Evolutionary conservation across 2,329 filamentous ascomycete genomes (phyloP), one percentile per base, ranked within the genome.

Genomic region (Escovopsis sp.): DNA sequence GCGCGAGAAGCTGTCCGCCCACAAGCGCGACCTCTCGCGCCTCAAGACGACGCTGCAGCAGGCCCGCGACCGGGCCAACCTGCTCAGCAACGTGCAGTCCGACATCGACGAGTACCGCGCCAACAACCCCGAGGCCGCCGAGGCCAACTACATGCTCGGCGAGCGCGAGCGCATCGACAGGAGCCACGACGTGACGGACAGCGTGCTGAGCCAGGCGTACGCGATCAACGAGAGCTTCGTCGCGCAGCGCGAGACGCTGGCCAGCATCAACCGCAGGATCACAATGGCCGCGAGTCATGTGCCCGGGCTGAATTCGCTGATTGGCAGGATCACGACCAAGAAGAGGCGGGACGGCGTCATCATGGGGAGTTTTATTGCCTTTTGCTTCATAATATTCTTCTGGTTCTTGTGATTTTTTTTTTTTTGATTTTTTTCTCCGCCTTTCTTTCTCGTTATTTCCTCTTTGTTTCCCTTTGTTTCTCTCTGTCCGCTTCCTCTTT

Each of bases 101-200:
- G 91, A 98, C 60, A 96, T 96, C 60, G 75, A 86, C 60, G 79
- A 85, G 42, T 95, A 94, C 66, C 84, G 83, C 42, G 76, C 81
- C 39, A 77, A 76, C 43, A 91, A 94, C 57, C 84, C 85, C 8
- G 83, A 76, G 51, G 78, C 79, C 3, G 83, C 81, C 42, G 91
- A 96, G 65, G 86, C 86, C 37, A 89, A 98, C 46, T 98, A 96
- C 67, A 95, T 98, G 88, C 73, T 98, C 25, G 82, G 84, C 53
- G 91, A 98, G 71, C 75, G 91, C 40, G 68, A 71, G 47, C 76
- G 84, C 48, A 77, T 98, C 56, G 91, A 98, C 57, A 81, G 86
- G 58, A 93, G 84, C 55, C 83, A 96, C 62, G 82, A 77, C 51
- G 79, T 94, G 69, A 81, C 86, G 38, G 91, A 98, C 60, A 83